phyloP scores from a whole-genome alignment of 495 filamentous ascomycete species.

The Talaromyces trachyspermus region DNA sequence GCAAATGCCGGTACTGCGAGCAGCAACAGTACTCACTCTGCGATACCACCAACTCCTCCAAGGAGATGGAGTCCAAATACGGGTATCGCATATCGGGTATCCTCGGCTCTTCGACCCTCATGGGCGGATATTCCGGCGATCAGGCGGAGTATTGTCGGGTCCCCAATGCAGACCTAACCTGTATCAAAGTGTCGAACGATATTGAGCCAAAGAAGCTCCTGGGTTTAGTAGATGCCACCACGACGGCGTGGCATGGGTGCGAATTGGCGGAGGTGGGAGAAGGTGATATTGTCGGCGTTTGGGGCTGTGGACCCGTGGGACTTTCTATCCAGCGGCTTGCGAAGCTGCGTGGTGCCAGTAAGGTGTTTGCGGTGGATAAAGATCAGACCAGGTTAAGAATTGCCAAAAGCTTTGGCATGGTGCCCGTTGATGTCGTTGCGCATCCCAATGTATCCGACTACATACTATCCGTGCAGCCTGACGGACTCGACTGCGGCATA shows the following conservation, averaged over 20 bases:
- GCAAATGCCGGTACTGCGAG: conserved; percentile 25
- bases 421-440: conserved; percentile 16
- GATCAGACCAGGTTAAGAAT: conserved; percentile 19
- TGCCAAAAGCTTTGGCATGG: conserved; percentile 22
- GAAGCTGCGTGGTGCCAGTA: conserved; percentile 19
- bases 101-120: conserved; percentile 39
- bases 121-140: conserved; percentile 65
- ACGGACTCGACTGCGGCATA: conserved; percentile 27
- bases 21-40: conserved; percentile 53
- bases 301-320: conserved; percentile 31
- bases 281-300: conserved; percentile 37
- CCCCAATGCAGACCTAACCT: conserved; percentile 29
- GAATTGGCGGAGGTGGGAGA: conserved; percentile 24
- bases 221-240: conserved; percentile 26
- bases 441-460: conserved; percentile 21
- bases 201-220: conserved; percentile 44
- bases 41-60: conserved; percentile 60
- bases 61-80: conserved; percentile 54
- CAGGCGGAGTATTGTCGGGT: conserved; percentile 35
- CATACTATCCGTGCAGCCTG: conserved; percentile 22
- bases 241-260: conserved; percentile 29
- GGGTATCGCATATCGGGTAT: conserved; percentile 21
- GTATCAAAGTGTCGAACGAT: conserved; percentile 34
- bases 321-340: conserved; percentile 19
- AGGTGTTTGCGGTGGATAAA: conserved; percentile 26